Conservation (phyloP, 768 basidiomycete species). For the Lactarius quietus region DNA sequence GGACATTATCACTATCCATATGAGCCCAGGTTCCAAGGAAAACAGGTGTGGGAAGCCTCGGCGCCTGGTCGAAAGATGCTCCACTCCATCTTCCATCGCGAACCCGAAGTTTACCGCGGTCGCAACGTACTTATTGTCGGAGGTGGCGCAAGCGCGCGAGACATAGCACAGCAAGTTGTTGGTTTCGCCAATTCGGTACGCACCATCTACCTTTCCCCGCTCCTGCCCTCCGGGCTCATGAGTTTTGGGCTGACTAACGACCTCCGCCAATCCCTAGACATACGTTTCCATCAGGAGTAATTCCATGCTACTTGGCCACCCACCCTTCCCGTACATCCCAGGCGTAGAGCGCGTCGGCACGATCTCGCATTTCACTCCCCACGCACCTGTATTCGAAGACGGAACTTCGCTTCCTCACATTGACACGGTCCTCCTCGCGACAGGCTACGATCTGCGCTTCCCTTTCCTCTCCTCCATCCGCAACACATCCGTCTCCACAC, state of each 20-base stretch:
- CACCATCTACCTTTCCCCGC: slow-evolving; percentile 33
- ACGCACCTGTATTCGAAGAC: slow-evolving; percentile 41
- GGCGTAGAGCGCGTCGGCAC: not conserved
- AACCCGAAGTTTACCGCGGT: slow-evolving; percentile 41
- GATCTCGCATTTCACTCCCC: not conserved
- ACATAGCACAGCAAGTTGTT: slow-evolving; percentile 43
- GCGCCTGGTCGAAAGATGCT: slow-evolving; percentile 38
- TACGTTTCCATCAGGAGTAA: not conserved
- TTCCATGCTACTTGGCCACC: not conserved
- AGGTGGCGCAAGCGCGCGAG: slow-evolving; percentile 45
- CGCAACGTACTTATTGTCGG: slow-evolving; percentile 50
- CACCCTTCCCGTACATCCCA: not conserved
- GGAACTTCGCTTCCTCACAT: not conserved
- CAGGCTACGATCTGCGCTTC: slow-evolving; percentile 53
- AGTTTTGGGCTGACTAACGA: not conserved
- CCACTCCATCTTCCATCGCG: slow-evolving; percentile 36
- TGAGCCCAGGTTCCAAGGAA: slow-evolving; percentile 37
- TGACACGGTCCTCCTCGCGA: slow-evolving; percentile 43
- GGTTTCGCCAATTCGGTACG: slow-evolving; percentile 49
- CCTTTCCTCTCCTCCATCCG: slow-evolving; percentile 41
- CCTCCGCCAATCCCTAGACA: slow-evolving; percentile 19
- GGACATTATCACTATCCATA: slow-evolving; percentile 55
- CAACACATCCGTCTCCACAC: slow-evolving; percentile 23
- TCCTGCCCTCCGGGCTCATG: slow-evolving; percentile 42
- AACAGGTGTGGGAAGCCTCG: slow-evolving; percentile 45